phyloP scores from a whole-genome alignment of 345 rosid genomes.

The Rhizophora apiculata region DNA sequence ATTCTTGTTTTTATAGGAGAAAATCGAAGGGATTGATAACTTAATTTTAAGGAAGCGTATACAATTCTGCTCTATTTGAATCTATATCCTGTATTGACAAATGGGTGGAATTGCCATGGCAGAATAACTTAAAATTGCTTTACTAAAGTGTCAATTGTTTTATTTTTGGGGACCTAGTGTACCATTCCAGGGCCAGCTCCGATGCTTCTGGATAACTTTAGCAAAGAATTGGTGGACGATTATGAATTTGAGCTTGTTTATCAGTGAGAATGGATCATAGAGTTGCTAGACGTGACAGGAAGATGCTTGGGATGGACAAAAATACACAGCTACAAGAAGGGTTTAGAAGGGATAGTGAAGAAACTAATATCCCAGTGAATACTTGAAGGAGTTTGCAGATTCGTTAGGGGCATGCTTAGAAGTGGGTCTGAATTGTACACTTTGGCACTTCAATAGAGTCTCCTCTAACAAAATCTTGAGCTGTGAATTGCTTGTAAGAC shows the following conservation, averaged over 20 bases:
- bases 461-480: background rate
- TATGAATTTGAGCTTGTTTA: constrained; percentile 6
- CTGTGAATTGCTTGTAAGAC: background rate
- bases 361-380: no score
- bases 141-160: background rate
- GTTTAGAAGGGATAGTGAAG: no score
- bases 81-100: background rate
- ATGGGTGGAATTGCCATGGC: background rate
- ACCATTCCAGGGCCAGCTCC: background rate
- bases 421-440: background rate
- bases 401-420: background rate
- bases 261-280: background rate
- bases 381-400: constrained; percentile 1
- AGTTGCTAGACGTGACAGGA: no score
- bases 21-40: no score
- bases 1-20: no score
- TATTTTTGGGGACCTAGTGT: background rate
- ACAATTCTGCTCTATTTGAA: no score
- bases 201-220: background rate
- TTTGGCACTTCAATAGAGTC: background rate
- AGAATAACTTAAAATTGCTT: no score
- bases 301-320: no score
- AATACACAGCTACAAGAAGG: no score
- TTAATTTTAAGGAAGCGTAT: no score
- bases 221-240: background rate